phyloP scores from a whole-genome alignment of 805 yeast species.

The Sugiyamaella floridensis region DNA sequence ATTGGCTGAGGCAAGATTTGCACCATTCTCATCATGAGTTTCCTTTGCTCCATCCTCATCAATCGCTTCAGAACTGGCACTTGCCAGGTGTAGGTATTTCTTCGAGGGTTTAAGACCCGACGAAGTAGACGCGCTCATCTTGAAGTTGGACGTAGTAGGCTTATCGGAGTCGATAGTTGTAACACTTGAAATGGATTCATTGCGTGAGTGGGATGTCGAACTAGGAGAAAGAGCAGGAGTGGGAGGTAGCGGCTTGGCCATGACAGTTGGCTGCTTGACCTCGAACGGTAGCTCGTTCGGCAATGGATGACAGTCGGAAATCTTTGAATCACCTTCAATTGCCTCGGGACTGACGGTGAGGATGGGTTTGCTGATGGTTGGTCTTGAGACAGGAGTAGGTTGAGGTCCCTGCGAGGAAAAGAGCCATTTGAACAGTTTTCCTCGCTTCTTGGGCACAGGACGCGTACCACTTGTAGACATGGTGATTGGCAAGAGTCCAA shows the following conservation, averaged over 20 bases:
- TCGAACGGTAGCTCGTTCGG: neutral
- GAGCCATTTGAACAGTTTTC: neutral
- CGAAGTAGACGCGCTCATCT: neutral
- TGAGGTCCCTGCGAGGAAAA: neutral
- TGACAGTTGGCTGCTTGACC: neutral
- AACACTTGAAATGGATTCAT: neutral
- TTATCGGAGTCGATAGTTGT: neutral
- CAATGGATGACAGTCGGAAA: neutral
- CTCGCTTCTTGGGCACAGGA: neutral
- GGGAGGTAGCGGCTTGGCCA: neutral
- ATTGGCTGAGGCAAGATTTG: neutral
- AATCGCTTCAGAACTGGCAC: neutral
- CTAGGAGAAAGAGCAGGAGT: neutral
- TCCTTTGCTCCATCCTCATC: neutral
- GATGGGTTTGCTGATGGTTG: neutral
- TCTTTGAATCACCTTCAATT: neutral
- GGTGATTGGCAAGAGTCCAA: neutral
- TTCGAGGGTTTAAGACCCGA: neutral
- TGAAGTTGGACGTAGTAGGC: neutral
- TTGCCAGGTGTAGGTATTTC: neutral
- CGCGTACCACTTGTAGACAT: neutral
- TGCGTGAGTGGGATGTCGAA: neutral
- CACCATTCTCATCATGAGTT: neutral
- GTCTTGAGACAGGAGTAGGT: neutral
- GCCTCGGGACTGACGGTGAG: neutral